Conservation (phyloP, 441 rosid genomes). For the Bruguiera hainesii region DNA sequence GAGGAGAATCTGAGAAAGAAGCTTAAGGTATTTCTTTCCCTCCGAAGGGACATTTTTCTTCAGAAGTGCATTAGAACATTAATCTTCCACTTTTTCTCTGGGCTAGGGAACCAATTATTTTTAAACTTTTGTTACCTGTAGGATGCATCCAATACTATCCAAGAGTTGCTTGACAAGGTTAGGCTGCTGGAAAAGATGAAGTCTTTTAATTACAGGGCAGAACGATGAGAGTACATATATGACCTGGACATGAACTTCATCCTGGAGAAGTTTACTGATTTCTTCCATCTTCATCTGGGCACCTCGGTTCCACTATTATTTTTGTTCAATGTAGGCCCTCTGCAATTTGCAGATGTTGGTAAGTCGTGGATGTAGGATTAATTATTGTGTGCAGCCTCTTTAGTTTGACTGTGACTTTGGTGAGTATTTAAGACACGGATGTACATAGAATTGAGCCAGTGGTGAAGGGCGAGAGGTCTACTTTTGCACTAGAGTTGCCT, state of each 20-base stretch:
- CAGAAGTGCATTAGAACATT: neutral
- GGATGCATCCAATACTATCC: slow-evolving; percentile 55
- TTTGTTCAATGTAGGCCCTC: too few relatives aligned
- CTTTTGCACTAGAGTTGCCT: too few relatives aligned
- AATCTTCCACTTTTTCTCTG: neutral
- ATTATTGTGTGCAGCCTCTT: too few relatives aligned
- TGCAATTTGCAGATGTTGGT: too few relatives aligned
- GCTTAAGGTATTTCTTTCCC: slow-evolving; percentile 40
- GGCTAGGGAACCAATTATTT: neutral
- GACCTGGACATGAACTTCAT: neutral
- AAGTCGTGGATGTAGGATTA: too few relatives aligned
- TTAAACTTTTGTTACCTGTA: slow-evolving; percentile 18
- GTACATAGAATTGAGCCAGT: too few relatives aligned
- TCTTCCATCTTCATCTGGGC: neutral
- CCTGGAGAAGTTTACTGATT: neutral
- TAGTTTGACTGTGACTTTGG: too few relatives aligned
- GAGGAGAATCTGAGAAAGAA: slow-evolving; percentile 61
- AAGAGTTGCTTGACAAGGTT: slow-evolving; percentile 47
- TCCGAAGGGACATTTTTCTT: too few relatives aligned
- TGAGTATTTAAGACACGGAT: too few relatives aligned
- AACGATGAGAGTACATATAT: neutral
- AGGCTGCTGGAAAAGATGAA: slow-evolving; percentile 47
- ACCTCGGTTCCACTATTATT: too few relatives aligned
- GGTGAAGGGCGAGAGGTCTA: too few relatives aligned
- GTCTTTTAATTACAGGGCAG: slow-evolving; percentile 14